These are phyloP conservation scores for Martiniozyma abietophila DNA, from an alignment of 805 yeast genomes.

Conservation along the genomic window DNA sequence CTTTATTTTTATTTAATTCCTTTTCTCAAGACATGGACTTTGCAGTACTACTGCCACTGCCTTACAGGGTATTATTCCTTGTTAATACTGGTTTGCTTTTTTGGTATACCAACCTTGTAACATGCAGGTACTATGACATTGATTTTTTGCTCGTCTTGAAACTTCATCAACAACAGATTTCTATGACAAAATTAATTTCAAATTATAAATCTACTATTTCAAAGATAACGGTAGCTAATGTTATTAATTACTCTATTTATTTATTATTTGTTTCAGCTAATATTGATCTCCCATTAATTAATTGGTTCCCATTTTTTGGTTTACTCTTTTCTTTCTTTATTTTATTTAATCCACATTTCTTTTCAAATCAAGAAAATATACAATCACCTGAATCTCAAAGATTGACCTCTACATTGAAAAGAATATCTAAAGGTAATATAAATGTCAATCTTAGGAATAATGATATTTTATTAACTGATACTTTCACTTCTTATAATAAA, in stretches of 20 bases:
- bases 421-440: slow-evolving; percentile 52
- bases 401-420: slow-evolving; percentile 37
- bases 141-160: slow-evolving; percentile 38
- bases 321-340: slow-evolving; percentile 27
- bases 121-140: slow-evolving; percentile 31
- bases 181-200: slow-evolving; percentile 11
- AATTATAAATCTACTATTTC: slow-evolving; percentile 13
- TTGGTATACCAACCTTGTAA: slow-evolving; percentile 40
- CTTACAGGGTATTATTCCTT: slow-evolving; percentile 41
- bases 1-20: no score
- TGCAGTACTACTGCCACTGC: slow-evolving; percentile 30
- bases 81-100: slow-evolving; percentile 41
- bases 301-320: slow-evolving; percentile 32
- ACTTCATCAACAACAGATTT: slow-evolving; percentile 18
- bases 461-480: slow-evolving; percentile 78
- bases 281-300: slow-evolving; percentile 20
- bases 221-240: slow-evolving; percentile 19
- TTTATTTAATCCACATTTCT: slow-evolving; percentile 27
- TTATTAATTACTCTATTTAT: slow-evolving; percentile 24
- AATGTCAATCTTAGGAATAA: slow-evolving; percentile 55
- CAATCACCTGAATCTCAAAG: slow-evolving; percentile 32
- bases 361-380: slow-evolving; percentile 13
- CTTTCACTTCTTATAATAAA: slow-evolving; percentile 71
- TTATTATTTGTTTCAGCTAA: slow-evolving; percentile 18
- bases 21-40: no score